Conservation (phyloP, 2,329 filamentous ascomycete genomes). For the Penicillium rolfsii region DNA sequence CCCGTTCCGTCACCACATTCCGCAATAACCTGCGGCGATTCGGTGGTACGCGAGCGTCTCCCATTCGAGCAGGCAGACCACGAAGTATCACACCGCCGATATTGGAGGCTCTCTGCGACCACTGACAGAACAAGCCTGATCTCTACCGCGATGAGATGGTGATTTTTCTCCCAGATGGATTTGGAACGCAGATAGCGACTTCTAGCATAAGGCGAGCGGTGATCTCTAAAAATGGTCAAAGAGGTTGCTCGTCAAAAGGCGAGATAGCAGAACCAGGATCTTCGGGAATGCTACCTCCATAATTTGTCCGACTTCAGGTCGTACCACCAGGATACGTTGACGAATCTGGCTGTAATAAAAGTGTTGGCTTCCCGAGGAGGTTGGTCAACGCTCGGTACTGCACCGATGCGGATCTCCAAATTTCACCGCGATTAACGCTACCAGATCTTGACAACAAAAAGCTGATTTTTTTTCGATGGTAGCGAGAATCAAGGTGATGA, state of each 20-base stretch:
- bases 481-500: too few relatives aligned
- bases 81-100: neutral
- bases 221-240: neutral
- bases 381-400: neutral
- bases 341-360: neutral
- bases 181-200: neutral
- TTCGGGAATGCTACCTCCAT: neutral
- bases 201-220: neutral
- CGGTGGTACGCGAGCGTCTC: neutral
- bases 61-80: neutral
- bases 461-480: too few relatives aligned
- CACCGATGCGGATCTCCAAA: neutral
- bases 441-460: neutral
- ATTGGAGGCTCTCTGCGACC: slow-evolving; percentile 1
- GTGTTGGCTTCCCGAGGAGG: neutral
- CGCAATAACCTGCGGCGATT: neutral
- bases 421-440: neutral
- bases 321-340: slow-evolving; percentile 30
- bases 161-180: slow-evolving; percentile 8
- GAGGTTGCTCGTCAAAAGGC: neutral
- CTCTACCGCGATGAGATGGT: neutral
- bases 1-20: neutral
- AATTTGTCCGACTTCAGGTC: slow-evolving; percentile 1
- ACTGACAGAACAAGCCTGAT: slow-evolving; percentile 2
- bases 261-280: neutral